Conservation (phyloP, 257 asterid genomes). For the Mitragyna speciosa region DNA sequence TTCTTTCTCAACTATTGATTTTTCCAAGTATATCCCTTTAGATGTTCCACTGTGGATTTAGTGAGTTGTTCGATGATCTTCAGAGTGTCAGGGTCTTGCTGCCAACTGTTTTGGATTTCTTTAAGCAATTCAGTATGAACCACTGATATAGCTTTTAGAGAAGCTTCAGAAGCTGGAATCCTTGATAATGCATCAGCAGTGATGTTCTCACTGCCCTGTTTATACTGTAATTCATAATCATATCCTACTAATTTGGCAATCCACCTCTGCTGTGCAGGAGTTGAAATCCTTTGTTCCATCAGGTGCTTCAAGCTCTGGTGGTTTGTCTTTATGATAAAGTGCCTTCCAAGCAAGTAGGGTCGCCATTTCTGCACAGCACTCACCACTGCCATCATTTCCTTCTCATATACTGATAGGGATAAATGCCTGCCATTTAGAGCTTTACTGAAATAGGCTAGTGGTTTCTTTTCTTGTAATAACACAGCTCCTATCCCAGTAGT, state of each 20-base stretch:
- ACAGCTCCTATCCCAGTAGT: background rate
- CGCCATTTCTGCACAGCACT: background rate
- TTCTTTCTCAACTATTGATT: background rate
- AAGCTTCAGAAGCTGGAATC: background rate
- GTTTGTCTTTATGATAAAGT: background rate
- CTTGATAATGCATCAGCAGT: background rate
- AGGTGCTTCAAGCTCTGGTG: background rate
- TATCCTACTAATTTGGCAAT: background rate
- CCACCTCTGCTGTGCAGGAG: background rate
- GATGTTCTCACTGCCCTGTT: background rate
- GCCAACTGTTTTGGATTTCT: background rate
- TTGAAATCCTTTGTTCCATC: background rate
- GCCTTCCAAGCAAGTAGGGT: background rate
- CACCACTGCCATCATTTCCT: background rate
- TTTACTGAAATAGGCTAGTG: background rate
- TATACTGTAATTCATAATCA: background rate
- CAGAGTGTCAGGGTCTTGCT: background rate
- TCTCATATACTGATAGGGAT: background rate
- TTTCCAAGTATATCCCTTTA: background rate
- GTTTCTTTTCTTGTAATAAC: background rate
- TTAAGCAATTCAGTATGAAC: fast-evolving
- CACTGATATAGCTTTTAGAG: background rate
- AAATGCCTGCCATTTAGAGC: background rate
- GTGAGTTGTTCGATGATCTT: no score
- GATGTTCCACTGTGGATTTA: background rate